These are phyloP conservation scores for Maudiozyma humilis DNA, from an alignment of 1,139 yeast species.

Conservation along the genomic window DNA sequence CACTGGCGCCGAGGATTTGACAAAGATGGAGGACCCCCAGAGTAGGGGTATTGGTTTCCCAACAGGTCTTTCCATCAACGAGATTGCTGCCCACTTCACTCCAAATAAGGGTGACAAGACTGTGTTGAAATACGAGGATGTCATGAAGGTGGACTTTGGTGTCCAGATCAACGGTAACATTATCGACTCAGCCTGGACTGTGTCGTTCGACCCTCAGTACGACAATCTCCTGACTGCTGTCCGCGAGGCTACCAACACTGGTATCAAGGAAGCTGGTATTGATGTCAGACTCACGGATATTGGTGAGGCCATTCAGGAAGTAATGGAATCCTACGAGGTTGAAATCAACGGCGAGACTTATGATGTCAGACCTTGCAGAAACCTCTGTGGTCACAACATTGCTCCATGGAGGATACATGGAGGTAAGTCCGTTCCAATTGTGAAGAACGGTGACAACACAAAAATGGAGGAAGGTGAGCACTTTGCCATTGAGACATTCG, in stretches of 20 bases:
- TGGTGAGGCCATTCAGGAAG: constrained; percentile 93
- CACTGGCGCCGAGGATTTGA: constrained; percentile 47
- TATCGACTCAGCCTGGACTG: constrained; percentile 91
- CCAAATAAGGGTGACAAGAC: constrained; percentile 93
- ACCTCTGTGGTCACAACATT: constrained; percentile 91
- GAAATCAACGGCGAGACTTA: constrained; percentile 79
- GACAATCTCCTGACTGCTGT: constrained; percentile 78
- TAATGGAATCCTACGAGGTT: constrained; percentile 92
- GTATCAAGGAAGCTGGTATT: constrained; percentile 86
- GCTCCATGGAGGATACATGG: constrained; percentile 79
- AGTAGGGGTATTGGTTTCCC: constrained; percentile 93
- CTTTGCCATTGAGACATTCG: constrained; percentile 96
- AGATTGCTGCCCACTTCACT: constrained; percentile 95
- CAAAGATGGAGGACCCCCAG: constrained; percentile 31
- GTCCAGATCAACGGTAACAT: constrained; percentile 95
- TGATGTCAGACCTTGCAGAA: constrained; percentile 83
- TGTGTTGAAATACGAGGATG: constrained; percentile 75
- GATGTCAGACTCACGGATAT: constrained; percentile 92
- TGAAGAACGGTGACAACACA: constrained; percentile 83
- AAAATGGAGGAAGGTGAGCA: constrained; percentile 99
- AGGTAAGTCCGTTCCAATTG: constrained; percentile 94
- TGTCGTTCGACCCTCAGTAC: constrained; percentile 78
- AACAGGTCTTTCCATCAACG: constrained; percentile 86
- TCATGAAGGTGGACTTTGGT: constrained; percentile 94
- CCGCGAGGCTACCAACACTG: constrained; percentile 87